A percentile compares a stretch with the other conserved stretches of the same genome.
Evolutionary conservation across 2,329 filamentous ascomycete species (phyloP).

Genomic region (Triangularia verruculosa): DNA sequence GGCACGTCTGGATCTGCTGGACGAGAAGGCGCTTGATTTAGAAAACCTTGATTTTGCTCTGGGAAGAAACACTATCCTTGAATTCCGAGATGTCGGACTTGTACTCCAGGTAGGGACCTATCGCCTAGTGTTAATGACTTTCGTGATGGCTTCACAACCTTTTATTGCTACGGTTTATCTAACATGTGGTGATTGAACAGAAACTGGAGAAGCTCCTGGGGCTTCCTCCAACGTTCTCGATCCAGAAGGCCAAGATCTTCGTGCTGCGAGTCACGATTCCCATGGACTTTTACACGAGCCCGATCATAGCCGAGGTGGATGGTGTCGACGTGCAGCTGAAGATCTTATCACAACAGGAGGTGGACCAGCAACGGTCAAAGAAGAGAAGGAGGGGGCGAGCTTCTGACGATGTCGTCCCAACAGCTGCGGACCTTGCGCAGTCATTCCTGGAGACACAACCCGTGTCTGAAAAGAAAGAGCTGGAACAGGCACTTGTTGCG

Average conservation of each 20-base stretch:
- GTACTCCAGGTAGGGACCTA: constrained; percentile 63
- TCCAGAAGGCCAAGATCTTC: constrained; percentile 72
- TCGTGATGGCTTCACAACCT: neutral
- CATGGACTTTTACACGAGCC: constrained; percentile 81
- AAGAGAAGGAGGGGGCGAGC: constrained; percentile 29
- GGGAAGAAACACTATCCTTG: constrained; percentile 77
- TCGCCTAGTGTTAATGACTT: constrained; percentile 1
- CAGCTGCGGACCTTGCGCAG: constrained; percentile 69
- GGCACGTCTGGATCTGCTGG: constrained; percentile 78
- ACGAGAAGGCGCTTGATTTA: constrained; percentile 80
- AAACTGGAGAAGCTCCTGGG: constrained; percentile 74
- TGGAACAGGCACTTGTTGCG: constrained; percentile 66
- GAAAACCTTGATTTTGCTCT: constrained; percentile 81
- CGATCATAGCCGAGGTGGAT: constrained; percentile 77
- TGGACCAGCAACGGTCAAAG: constrained; percentile 29
- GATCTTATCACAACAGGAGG: constrained; percentile 44
- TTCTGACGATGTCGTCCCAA: constrained; percentile 51
- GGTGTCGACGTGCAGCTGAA: constrained; percentile 71
- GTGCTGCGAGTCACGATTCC: constrained; percentile 79
- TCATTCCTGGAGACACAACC: constrained; percentile 76
- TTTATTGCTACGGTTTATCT: neutral
- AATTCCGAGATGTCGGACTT: constrained; percentile 82
- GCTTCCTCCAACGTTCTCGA: constrained; percentile 67
- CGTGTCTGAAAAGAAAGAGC: constrained; percentile 59
- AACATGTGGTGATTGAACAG: constrained; percentile 42